Base-by-base conservation (phyloP, 2,329 filamentous ascomycete species). In the Botrytis porri region DNA sequence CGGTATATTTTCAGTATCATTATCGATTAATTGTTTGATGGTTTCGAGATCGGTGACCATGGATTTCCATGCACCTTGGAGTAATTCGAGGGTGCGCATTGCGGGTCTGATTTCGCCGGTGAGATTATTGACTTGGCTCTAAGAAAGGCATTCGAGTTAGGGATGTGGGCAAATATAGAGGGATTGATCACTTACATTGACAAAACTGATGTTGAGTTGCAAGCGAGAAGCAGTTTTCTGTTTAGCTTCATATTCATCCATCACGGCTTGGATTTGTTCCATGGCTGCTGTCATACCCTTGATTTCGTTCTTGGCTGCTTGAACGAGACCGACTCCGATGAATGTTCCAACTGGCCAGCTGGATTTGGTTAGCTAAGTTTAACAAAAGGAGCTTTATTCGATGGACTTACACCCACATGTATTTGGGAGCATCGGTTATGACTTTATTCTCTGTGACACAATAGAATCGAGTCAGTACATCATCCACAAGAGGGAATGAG, bases 171-270 rank as follows among this genome's bases (percentile, higher is more conserved):
- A 16, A 1, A 16, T 18, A 5, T 32, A 22, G 3, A 22, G 5
- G 9, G 10, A 32, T 2, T 16, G 4, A 25, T 41, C 25, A 57
- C 64, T 41, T 57, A 67, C 48, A 22, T 67, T 67, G 25, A 67
- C 64, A 57, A 67, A 67, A 16, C 6, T 67, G 10, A 67, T 67
- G 9, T 67, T 67, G 6, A 67, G 64, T 12, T 67, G 18, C n/a
- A 67, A 39, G 35, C 64, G 64, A 39, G 64, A 67, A 5, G 64
- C 64, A 16, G 64, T 67, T 45, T 57, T 67, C 10, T 67, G 48
- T 10, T 57, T 57, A 9, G 64, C 25, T 54, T 67, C 48, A 32
- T 67, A 57, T 18, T 67, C 48, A 41, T 67, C 35, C 64, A 67
- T 67, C 25, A 67, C 25, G 25, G 48, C 64, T 9, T 67, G 35